Evolutionary conservation across 169 alveolate species (phyloP).

Genomic region (Eimeria necatrix): DNA sequence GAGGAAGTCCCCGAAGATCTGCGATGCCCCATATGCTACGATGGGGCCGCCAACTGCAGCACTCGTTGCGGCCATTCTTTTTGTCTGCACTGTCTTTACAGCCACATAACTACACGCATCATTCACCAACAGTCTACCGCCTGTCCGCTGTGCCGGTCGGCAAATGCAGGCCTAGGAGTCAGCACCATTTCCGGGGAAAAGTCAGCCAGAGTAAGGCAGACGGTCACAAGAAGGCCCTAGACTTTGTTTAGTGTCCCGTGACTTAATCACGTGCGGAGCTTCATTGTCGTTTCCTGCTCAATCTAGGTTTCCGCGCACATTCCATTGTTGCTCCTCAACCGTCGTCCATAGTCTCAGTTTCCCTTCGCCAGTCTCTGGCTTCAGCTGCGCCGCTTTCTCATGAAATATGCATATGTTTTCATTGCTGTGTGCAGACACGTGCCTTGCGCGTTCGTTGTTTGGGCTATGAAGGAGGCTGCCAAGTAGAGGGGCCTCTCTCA

Average conservation of each 20-base stretch:
- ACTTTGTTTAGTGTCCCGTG: too few species aligned
- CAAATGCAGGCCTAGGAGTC: conserved; percentile 51
- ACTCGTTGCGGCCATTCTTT: conserved; percentile 80
- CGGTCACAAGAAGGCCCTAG: too few species aligned
- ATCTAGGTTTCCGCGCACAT: too few species aligned
- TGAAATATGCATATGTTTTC: not conserved
- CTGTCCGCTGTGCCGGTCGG: conserved; percentile 81
- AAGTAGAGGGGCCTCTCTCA: conserved; percentile 58
- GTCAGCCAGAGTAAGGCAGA: conserved; percentile 68
- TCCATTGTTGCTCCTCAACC: not conserved
- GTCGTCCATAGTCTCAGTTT: not conserved
- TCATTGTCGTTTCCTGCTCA: too few species aligned
- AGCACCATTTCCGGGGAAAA: conserved; percentile 72
- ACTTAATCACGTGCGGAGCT: too few species aligned
- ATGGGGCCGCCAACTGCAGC: conserved; percentile 80
- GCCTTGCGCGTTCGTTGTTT: conserved; percentile 76
- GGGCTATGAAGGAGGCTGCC: conserved; percentile 76
- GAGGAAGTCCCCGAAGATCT: conserved; percentile 83
- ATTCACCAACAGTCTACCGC: conserved; percentile 73
- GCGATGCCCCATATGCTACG: conserved; percentile 82
- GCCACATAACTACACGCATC: conserved; percentile 79
- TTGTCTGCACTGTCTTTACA: conserved; percentile 78
- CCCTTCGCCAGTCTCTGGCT: not conserved
- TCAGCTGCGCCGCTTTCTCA: not conserved
- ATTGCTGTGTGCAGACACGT: conserved; percentile 36